phyloP scores from a whole-genome alignment of 768 basidiomycete genomes.

The Xerocomus spinulosus region DNA sequence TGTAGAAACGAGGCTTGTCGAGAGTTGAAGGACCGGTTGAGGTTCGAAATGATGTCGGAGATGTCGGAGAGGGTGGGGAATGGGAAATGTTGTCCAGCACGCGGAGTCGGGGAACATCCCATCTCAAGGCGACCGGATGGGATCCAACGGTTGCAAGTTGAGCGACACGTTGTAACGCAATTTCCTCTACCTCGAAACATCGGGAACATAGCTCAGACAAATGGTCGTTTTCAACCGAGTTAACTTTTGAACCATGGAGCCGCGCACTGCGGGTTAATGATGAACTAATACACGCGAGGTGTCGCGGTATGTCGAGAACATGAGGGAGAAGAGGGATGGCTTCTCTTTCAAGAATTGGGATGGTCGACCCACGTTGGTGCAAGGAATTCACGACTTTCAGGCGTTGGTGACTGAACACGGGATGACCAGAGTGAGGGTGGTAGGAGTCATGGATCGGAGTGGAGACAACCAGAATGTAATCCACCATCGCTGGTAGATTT shows the following conservation, averaged over 20 bases:
- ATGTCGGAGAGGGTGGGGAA: constrained; percentile 22
- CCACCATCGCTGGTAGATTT: constrained; percentile 65
- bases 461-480: constrained; percentile 73
- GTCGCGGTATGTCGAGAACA: constrained; percentile 71
- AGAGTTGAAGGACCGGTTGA: constrained; percentile 45
- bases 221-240: constrained; percentile 30
- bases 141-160: constrained; percentile 39
- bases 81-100: constrained; percentile 1
- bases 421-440: constrained; percentile 25
- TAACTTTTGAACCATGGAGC: constrained; percentile 36
- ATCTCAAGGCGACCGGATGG: constrained; percentile 8
- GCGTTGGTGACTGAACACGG: constrained; percentile 45
- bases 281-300: constrained; percentile 72
- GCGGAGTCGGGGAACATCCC: constrained; percentile 14
- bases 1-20: constrained; percentile 12
- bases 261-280: constrained; percentile 64
- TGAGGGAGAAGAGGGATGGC: constrained; percentile 70
- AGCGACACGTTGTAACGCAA: constrained; percentile 62
- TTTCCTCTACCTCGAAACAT: constrained; percentile 70
- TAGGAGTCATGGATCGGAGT: constrained; percentile 38
- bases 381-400: constrained; percentile 51
- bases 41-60: constrained; percentile 36
- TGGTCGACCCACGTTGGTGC: constrained; percentile 50
- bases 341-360: constrained; percentile 61
- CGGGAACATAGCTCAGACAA: constrained; percentile 54